Base-by-base conservation (phyloP, 2,329 filamentous ascomycete genomes). In the Cordyceps cicadae region DNA sequence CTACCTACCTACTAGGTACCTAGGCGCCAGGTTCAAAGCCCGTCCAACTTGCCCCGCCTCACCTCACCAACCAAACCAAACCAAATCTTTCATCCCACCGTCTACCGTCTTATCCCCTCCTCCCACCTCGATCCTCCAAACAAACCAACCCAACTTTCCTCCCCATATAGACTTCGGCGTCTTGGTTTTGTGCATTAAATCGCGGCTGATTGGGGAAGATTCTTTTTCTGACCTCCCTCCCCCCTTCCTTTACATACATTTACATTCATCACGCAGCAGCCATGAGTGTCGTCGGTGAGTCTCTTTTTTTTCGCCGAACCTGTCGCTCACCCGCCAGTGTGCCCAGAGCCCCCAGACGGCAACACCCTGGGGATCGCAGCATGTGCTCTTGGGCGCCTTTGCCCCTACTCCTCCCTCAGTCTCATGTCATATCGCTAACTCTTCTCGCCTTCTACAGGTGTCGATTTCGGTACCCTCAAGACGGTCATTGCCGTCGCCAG, bases 401-500 rank as follows among this genome's bases (percentile, higher is more conserved):
- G 34, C 34, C 26, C 51, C 14, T 24, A 3, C 5, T 43, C 15
- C 26, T 43, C 3, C 41, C 5, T 58, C 55, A 41, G 17, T 51
- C 46, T 51, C 59, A 11, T 15, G n/a, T 34, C 43, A n/a, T 6
- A 3, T 41, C 26, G 37, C 39, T 52, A 24, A 62, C 51, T n/a
- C 48, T 34, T 34, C 54, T 61, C 62, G 59, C 59, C 59, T 39
- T 49, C 60, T 56, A n/a, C 59, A 84, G 92, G 92, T 78, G 86
- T 96, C 77, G 93, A 97, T 85, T 88, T 97, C 80, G 93, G 93
- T 81, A 91, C 91, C 68, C 87, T 96, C 76, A 96, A 95, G 85
- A 96, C 93, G 75, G 92, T 96, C 73, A 89, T 97, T 78, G 93
- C 93, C 75, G 93, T 97, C 77, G 94, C 94, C 74, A 87, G 94